Base-by-base conservation (phyloP, 2,329 filamentous ascomycete genomes). In the Cordyceps farinosa region DNA sequence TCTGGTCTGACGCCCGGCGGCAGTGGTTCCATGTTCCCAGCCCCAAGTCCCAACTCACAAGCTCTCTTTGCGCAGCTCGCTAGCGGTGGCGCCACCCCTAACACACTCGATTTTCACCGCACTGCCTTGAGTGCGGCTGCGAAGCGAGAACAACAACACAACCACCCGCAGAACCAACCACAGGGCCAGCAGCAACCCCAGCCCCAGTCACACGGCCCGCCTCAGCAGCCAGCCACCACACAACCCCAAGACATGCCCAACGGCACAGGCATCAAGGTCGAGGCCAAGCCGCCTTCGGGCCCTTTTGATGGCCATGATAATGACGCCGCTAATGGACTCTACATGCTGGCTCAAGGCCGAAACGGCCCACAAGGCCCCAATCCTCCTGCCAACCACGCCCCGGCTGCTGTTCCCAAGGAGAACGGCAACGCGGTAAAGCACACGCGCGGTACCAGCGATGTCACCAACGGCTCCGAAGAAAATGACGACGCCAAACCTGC, bases 21-120 rank as follows among this genome's bases (percentile, higher is more conserved):
- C 68, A 92, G 93, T 74, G 94, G 93, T 70, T 96, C 93, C 70
- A 98, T 98, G 92, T 98, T 98, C 80, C 92, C 94, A 63, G 91
- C 90, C 61, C 90, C 92, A 2, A 96, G 90, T 74, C 93, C 92
- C 42, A 96, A 91, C 74, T 91, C 91, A 0, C 89, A 92, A 78
- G 90, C 90, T 57, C 78, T 97, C 7, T 91, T 93, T 76, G 89
- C 89, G 65, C 89, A 90, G 68, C 79, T 95, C 44, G 87, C 91
- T 67, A 90, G 86, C 72, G 91, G 91, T 67, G 90, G 89, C 62
- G 90, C 92, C 4, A 99, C 95, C 1, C 95, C 95, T 9, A 89
- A 89, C 66, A 97, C 94, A 0, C 80, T 96, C 56, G 95, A 99
- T 71, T 99, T 99, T 71, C 94, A 98, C 70, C 90, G 94, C 65